Percentiles rank a stretch among this genome's conserved stretches.
Evolutionary conservation across 768 basidiomycete genomes (phyloP).

Genomic region (Naematelia encephala): DNA sequence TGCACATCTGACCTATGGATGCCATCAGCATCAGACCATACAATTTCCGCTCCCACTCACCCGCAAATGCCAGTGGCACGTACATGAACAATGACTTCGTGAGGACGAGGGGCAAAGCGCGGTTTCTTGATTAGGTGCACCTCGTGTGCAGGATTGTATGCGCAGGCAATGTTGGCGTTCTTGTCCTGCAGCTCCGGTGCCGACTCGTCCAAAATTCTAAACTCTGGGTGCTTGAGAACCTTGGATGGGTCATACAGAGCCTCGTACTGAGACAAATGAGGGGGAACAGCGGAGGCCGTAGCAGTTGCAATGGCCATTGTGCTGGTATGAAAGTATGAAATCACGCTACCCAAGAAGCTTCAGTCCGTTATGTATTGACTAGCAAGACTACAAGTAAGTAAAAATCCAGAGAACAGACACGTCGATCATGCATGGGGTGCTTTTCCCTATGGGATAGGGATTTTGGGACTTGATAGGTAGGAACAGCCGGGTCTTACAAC

Average conservation of each 20-base stretch:
- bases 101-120: conserved; percentile 35
- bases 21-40: neutral
- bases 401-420: too few relatives aligned
- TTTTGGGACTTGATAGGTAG: too few relatives aligned
- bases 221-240: conserved; percentile 49
- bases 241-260: conserved; percentile 46
- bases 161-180: conserved; percentile 47
- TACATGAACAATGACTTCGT: conserved; percentile 50
- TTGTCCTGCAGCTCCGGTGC: conserved; percentile 28
- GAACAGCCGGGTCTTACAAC: neutral
- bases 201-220: conserved; percentile 41
- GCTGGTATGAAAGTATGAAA: neutral
- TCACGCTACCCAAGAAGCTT: neutral
- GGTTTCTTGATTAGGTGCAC: conserved; percentile 51
- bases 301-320: conserved; percentile 14
- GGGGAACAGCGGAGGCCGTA: neutral
- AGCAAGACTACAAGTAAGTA: too few relatives aligned
- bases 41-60: conserved; percentile 26
- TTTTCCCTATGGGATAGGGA: too few relatives aligned
- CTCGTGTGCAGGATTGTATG: conserved; percentile 48
- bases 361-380: too few relatives aligned
- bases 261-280: conserved; percentile 27
- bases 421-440: too few relatives aligned
- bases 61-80: conserved; percentile 53
- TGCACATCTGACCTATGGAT: conserved; percentile 46